Evolutionary conservation across 768 basidiomycete species (phyloP), one percentile per base, ranked within the genome.

Genomic region (Podaxis sp.): DNA sequence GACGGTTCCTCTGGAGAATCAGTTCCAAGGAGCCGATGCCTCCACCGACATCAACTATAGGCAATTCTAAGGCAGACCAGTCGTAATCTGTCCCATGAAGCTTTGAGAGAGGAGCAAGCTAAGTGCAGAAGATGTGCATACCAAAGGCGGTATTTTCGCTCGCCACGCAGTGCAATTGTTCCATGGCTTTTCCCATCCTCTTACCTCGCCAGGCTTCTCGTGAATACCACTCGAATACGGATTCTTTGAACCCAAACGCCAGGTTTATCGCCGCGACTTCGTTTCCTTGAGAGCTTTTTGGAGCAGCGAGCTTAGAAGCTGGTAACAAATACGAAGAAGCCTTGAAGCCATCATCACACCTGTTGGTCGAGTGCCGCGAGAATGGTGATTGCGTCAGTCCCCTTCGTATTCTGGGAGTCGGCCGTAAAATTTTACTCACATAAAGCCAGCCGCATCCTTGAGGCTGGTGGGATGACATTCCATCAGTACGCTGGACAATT

Each of bases 31-130:
- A 58, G 23, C 57, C 57, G 11, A 58, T 50, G 14, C 57, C 57
- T 38, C 57, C 57, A n/a, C 57, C 57, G 10, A 58, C 23, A 40
- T 58, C 57, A 16, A 58, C 36, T 23, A 50, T 58, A 21, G 57
- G 57, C 35, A 47, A 38, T 14, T 16, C 18, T 14, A 50, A 16
- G 10, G 18, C 35, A 50, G 32, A 37, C 57, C 57, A 58, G 18
- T 50, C 35, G 38, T 58, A 58, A 27, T 58, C 57, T 50, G 18
- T 23, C 21, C 28, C 18, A 21, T 21, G 11, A 21, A 40, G 16
- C n/a, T 21, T 18, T 48, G 9, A 35, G 46, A 35, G 7, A 5
- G 16, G 27, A n/a, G 25, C 13, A 27, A 23, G 27, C 32, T 23
- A 3, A 7, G 14, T 14, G 16, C 6, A 3, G 47, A n/a, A 13